Percentiles rank a stretch among this genome's conserved stretches.
These are phyloP conservation scores for Aspergillus cejpii DNA, from an alignment of 2,329 filamentous ascomycete genomes.

Conservation along the genomic window DNA sequence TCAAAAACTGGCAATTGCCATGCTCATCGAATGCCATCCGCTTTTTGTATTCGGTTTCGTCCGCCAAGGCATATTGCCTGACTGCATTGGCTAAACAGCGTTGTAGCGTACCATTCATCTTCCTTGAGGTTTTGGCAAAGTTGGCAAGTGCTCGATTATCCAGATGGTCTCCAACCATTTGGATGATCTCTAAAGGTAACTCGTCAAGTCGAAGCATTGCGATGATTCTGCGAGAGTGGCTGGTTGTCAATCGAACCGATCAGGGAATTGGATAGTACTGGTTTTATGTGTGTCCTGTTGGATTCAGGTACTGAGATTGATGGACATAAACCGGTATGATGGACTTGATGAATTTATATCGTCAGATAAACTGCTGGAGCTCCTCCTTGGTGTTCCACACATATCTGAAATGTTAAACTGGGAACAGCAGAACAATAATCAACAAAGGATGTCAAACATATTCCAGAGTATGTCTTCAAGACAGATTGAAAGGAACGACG, in stretches of 20 bases:
- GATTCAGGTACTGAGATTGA: too few species aligned
- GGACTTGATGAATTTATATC: too few species aligned
- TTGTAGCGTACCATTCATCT: not conserved
- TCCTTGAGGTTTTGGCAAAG: not conserved
- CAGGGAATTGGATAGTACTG: too few species aligned
- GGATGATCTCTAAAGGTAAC: not conserved
- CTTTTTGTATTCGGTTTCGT: conserved; percentile 1
- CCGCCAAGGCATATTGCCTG: conserved; percentile 1
- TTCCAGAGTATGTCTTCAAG: too few species aligned
- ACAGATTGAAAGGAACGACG: too few species aligned
- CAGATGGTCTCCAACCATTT: not conserved
- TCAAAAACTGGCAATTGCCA: not conserved
- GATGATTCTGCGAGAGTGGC: not conserved
- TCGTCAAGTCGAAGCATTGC: not conserved
- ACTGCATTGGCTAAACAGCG: not conserved
- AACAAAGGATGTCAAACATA: too few species aligned
- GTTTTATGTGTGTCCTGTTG: too few species aligned
- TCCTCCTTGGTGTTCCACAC: too few species aligned
- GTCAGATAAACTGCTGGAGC: too few species aligned
- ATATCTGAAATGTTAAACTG: too few species aligned
- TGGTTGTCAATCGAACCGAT: not conserved
- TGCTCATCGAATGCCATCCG: conserved; percentile 1
- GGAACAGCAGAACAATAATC: too few species aligned
- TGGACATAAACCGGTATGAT: too few species aligned
- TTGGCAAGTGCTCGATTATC: not conserved